Evolutionary conservation across 1,284 basidiomycete species (phyloP).

Genomic region (Apiotrichum mycotoxinovorans): DNA sequence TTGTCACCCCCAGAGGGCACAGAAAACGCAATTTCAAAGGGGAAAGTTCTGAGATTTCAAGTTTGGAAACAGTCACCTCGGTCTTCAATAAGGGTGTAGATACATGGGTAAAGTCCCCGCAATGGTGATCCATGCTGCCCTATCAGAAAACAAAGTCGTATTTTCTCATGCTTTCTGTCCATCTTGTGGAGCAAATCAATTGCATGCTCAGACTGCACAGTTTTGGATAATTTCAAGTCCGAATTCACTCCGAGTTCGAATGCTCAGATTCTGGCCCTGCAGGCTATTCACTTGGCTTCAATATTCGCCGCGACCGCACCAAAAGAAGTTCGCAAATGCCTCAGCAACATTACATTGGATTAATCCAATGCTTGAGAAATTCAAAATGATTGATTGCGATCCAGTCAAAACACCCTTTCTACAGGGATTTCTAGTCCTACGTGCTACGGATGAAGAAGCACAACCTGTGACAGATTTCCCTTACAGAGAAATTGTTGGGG

Average conservation of each 20-base stretch:
- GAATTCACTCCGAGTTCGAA: slow-evolving; percentile 15
- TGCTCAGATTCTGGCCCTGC: slow-evolving; percentile 23
- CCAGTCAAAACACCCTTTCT: too few relatives aligned
- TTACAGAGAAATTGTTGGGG: slow-evolving; percentile 5
- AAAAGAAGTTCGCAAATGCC: slow-evolving; percentile 15
- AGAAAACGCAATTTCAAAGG: slow-evolving; percentile 9
- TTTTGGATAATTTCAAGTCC: slow-evolving; percentile 21
- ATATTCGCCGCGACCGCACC: slow-evolving; percentile 14
- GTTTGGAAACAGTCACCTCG: slow-evolving; percentile 32
- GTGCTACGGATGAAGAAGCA: too few relatives aligned
- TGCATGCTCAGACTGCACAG: slow-evolving; percentile 12
- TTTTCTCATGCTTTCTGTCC: slow-evolving; percentile 15
- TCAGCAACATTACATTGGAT: slow-evolving; percentile 25
- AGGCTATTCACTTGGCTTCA: slow-evolving; percentile 26
- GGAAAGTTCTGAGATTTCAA: slow-evolving; percentile 14
- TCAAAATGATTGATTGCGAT: too few relatives aligned
- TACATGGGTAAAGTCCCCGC: not conserved
- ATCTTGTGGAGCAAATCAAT: slow-evolving; percentile 34
- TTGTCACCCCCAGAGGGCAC: slow-evolving; percentile 23
- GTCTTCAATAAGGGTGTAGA: slow-evolving; percentile 21
- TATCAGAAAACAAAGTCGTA: not conserved
- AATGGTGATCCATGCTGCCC: not conserved
- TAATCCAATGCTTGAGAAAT: not conserved
- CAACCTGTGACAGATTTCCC: too few relatives aligned
- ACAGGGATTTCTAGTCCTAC: too few relatives aligned